Base-by-base conservation (phyloP, 331 rosid species). In the Ulmus americana region DNA sequence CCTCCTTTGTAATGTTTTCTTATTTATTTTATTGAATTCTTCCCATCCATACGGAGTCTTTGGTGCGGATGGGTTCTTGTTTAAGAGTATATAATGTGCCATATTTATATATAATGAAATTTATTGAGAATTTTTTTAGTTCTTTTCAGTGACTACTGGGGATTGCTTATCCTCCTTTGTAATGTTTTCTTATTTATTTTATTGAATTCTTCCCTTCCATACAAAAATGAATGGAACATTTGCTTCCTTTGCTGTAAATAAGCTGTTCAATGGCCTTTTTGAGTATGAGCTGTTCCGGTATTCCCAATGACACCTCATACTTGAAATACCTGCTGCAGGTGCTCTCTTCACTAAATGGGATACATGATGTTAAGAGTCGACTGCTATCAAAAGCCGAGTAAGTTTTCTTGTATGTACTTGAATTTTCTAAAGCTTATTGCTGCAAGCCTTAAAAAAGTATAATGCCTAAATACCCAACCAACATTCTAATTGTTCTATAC, bases 321-420 rank as follows among this genome's bases (percentile, higher is more conserved):
- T 6, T 43, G n/a, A 13, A 42, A 35, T 45, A 47, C 35, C 6
- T 69, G 46, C 12, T 76, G 74, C 85, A 92, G 98, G 85, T 89
- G 62, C 87, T 92, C 45, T 74, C 77, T 35, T 86, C 96, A 8
- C 70, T 89, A 66, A 79, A 89, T 78, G 85, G 88, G 76, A 83
- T 92, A 63, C 79, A 77, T 73, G 73, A 83, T 82, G 79, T 72
- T 61, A 62, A 76, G 14, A 73, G 77, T 61, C 82, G 98, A 60
- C 74, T 89, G 61, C 42, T 71, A 43, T 89, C 91, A 63, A 92
- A 92, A 77, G 86, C 84, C 45, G 87, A 89, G 98, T 92, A 85
- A 67, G 94, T 62, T 67, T 57, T 68, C 59, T 57, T 63, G 68
- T 63, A 28, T 28, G 35, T 28, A 28, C 35, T 28, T 28, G 35